Base-by-base conservation (phyloP, 495 filamentous ascomycete species). In the Stereocaulon alpinum region DNA sequence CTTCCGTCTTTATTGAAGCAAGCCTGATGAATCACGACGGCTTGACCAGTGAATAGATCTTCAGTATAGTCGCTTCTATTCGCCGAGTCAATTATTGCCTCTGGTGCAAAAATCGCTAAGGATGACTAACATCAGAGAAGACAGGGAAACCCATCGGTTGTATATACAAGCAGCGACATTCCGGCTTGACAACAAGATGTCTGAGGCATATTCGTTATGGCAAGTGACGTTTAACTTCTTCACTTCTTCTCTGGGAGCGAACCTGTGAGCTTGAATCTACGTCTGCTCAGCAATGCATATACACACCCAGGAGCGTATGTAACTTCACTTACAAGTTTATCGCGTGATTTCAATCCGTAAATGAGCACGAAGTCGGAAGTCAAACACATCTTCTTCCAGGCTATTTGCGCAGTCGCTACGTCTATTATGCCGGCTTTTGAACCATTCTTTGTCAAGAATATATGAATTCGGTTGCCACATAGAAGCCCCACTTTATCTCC, bases 361-460 rank as follows among this genome's bases (percentile, higher is more conserved):
- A 27, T 42, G 15, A 41, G 30, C 7, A 44, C 24, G 22, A 43
- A 55, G 10, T 15, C 5, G 30, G 40, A 42, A 17, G 50, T 34
- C 42, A 61, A 24, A n/a, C 58, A 34, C 17, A 61, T 34, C 1
- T 42, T 61, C 15, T 1, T 54, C 58, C 58, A 61, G 14, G 20
- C 17, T 2, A 54, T 22, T 6, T 24, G 22, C 22, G 17, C 6
- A 40, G 49, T 4, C 11, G 45, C 4, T 22, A 22, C 24, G 14
- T 43, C 41, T 15, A n/a, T 22, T 20, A 15, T 22, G 11, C 27
- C 40, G 0, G 18, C 5, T 54, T 20, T n/a, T 32, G 12, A 17
- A 1, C 50, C 58, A 7, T 44, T 18, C 5, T 12, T 6, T 40
- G 58, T 55, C 9, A 1, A 32, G 27, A 43, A 61, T 7, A 44